phyloP scores from a whole-genome alignment of 1,139 yeast species.

The Blastobotrys serpentis region DNA sequence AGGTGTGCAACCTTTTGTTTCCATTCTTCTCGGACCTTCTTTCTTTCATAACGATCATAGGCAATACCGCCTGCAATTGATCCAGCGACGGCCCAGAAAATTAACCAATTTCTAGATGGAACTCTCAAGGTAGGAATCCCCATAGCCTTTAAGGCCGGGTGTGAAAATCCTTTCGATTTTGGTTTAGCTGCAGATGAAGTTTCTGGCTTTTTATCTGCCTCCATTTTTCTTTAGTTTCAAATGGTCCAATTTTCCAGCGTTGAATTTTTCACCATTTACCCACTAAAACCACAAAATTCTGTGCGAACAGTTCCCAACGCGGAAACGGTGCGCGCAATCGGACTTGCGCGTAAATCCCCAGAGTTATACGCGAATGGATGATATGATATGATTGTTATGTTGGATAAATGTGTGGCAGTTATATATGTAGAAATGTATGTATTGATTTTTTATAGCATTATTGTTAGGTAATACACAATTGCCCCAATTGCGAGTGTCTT shows the following conservation, averaged over 20 bases:
- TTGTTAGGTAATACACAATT: too few species aligned
- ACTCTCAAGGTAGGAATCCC: constrained; percentile 75
- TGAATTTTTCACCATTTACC: constrained; percentile 1
- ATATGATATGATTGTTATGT: too few species aligned
- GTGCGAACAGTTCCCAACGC: too few species aligned
- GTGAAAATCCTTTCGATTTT: constrained; percentile 55
- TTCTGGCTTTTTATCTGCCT: constrained; percentile 6
- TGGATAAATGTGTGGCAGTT: too few species aligned
- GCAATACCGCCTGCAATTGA: constrained; percentile 67
- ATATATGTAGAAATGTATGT: too few species aligned
- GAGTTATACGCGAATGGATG: too few species aligned
- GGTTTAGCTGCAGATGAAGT: constrained; percentile 14
- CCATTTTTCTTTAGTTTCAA: not conserved
- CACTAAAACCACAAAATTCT: too few species aligned
- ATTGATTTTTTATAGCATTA: too few species aligned
- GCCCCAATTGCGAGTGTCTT: too few species aligned
- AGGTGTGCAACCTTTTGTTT: constrained; percentile 57
- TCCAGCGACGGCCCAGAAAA: constrained; percentile 75
- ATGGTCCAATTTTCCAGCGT: not conserved
- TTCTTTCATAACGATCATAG: constrained; percentile 77
- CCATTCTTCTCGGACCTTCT: constrained; percentile 62
- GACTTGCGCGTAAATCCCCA: too few species aligned
- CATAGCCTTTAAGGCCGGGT: constrained; percentile 86
- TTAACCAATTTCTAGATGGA: constrained; percentile 92
- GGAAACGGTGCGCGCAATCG: too few species aligned